Percentiles rank a stretch among this genome's conserved stretches.
Evolutionary conservation across 2,329 filamentous ascomycete genomes (phyloP).

Genomic region (Fusarium virguliforme): DNA sequence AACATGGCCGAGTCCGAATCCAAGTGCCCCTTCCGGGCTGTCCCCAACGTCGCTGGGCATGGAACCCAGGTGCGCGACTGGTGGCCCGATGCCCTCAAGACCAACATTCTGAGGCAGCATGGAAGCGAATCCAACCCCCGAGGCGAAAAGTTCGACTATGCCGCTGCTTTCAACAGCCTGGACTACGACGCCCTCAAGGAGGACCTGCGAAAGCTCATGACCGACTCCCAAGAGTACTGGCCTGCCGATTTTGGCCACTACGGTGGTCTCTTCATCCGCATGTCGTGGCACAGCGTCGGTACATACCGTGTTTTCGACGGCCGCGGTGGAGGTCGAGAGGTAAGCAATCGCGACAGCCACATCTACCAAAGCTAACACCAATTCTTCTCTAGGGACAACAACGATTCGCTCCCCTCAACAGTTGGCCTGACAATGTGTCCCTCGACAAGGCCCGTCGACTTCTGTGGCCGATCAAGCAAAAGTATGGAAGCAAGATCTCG

Average conservation of each 20-base stretch:
- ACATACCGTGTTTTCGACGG: slow-evolving; percentile 84
- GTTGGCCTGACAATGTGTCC: slow-evolving; percentile 85
- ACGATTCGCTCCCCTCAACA: slow-evolving; percentile 85
- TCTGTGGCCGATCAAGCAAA: slow-evolving; percentile 85
- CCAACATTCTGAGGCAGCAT: slow-evolving; percentile 41
- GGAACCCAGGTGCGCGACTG: slow-evolving; percentile 37
- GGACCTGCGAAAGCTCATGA: slow-evolving; percentile 80
- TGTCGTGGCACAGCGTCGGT: slow-evolving; percentile 86
- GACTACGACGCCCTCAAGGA: slow-evolving; percentile 75
- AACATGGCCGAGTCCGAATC: slow-evolving; percentile 41
- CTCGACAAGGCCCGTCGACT: slow-evolving; percentile 87
- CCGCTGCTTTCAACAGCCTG: slow-evolving; percentile 37
- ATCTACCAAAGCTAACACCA: neutral
- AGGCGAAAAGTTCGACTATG: slow-evolving; percentile 39
- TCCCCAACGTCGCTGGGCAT: slow-evolving; percentile 39
- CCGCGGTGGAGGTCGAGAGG: slow-evolving; percentile 79
- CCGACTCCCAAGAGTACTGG: slow-evolving; percentile 86
- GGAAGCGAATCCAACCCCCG: slow-evolving; percentile 35
- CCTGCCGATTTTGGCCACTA: slow-evolving; percentile 88
- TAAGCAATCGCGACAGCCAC: slow-evolving; percentile 30
- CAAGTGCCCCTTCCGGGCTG: slow-evolving; percentile 33
- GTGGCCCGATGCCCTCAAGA: slow-evolving; percentile 44
- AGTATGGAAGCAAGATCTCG: slow-evolving; percentile 87
- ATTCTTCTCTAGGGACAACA: slow-evolving; percentile 72
- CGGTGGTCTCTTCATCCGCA: slow-evolving; percentile 83